phyloP scores from a whole-genome alignment of 257 asterid species.

The Solanum clarkiae region DNA sequence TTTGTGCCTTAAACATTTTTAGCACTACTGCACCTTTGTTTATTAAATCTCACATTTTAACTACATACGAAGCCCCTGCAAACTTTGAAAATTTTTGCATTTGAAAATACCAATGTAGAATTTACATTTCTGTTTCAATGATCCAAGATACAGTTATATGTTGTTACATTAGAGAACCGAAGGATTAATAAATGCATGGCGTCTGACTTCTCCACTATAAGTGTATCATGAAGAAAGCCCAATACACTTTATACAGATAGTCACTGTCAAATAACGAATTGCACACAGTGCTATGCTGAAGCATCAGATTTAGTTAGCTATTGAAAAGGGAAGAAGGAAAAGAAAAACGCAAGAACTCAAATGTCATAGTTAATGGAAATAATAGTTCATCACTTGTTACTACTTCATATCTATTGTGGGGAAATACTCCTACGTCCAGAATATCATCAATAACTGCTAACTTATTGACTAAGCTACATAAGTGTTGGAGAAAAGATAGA shows the following conservation, averaged over 20 bases:
- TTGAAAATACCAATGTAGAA: background rate
- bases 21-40: background rate
- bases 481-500: conserved; percentile 25
- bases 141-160: background rate
- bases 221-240: background rate
- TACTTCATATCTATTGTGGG: background rate
- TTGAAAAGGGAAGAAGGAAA: background rate
- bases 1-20: background rate
- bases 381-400: background rate
- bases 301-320: background rate
- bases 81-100: background rate
- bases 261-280: background rate
- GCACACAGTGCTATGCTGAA: background rate
- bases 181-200: background rate
- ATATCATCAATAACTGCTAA: conserved; percentile 44
- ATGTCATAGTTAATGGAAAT: background rate
- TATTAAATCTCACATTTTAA: background rate
- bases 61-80: background rate
- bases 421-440: background rate
- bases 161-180: background rate
- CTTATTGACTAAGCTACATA: background rate
- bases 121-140: background rate
- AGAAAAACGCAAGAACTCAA: background rate
- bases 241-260: background rate
- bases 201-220: background rate